Conservation (phyloP, 306 rosid species). For the Malus asiatica region DNA sequence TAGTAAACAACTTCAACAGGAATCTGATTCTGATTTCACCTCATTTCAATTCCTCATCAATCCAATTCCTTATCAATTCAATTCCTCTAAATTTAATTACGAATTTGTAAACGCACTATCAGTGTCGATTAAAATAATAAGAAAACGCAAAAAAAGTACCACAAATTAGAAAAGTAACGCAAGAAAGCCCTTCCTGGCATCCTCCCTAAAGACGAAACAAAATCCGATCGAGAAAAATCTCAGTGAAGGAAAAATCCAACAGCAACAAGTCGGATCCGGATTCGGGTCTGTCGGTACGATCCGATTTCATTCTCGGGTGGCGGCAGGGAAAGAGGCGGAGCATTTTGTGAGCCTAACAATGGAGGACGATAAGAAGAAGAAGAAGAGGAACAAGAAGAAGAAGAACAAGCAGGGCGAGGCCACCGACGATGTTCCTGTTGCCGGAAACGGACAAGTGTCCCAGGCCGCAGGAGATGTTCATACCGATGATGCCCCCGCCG, state of each 20-base stretch:
- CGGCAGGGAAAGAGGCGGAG: constrained; percentile 4
- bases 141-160: not conserved
- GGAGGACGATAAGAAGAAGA: constrained; percentile 60
- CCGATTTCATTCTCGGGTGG: not conserved
- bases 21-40: too few relatives aligned
- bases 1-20: too few relatives aligned
- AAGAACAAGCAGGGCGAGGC: constrained; percentile 44
- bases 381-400: constrained; percentile 48
- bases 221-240: not conserved
- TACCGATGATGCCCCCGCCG: constrained; percentile 22
- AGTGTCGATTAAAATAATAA: too few relatives aligned
- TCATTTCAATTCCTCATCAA: too few relatives aligned
- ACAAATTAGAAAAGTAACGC: not conserved
- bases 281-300: not conserved
- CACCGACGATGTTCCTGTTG: constrained; percentile 24
- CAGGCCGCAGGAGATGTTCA: constrained; percentile 29
- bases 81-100: too few relatives aligned
- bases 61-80: too few relatives aligned
- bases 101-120: too few relatives aligned
- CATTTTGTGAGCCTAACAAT: constrained; percentile 16
- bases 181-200: not conserved
- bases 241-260: not conserved
- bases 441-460: constrained; percentile 23
- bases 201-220: not conserved
- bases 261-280: not conserved